These are phyloP conservation scores for Podila epigama DNA, from an alignment of 192 early-diverging fungal genomes.

Conservation along the genomic window DNA sequence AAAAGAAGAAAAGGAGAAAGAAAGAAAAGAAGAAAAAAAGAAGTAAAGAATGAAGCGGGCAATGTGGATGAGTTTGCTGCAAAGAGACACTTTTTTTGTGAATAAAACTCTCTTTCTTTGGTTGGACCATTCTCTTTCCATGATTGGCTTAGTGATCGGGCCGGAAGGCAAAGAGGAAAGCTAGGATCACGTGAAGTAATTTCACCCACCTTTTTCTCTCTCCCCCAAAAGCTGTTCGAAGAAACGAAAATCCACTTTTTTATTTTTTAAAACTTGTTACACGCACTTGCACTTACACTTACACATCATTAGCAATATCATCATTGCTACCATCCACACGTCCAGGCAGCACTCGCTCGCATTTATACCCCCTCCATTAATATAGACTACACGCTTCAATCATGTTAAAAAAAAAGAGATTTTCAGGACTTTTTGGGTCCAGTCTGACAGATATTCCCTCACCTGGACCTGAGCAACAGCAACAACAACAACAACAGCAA, in stretches of 20 bases:
- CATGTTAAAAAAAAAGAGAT: constrained; percentile 44
- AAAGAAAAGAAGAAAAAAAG: neutral
- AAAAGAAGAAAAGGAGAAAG: neutral
- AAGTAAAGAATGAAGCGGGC: constrained; percentile 15
- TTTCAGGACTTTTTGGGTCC: constrained; percentile 35
- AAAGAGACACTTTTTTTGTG: too few species aligned
- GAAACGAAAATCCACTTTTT: too few species aligned
- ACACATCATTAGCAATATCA: too few species aligned
- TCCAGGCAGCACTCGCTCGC: neutral
- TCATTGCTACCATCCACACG: constrained; percentile 1
- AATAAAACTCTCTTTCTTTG: too few species aligned
- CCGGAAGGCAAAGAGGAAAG: too few species aligned
- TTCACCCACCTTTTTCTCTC: too few species aligned
- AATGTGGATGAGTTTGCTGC: too few species aligned
- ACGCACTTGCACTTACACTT: neutral
- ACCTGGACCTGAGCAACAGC: constrained; percentile 22
- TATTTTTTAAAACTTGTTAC: neutral
- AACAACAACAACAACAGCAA: neutral
- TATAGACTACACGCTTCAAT: neutral
- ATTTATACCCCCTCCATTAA: neutral
- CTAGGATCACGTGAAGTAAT: too few species aligned
- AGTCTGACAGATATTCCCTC: constrained; percentile 41
- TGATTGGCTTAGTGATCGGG: too few species aligned
- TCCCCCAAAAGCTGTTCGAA: too few species aligned
- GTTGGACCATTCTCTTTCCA: neutral